Percentiles rank a stretch among this genome's conserved stretches.
phyloP scores from a whole-genome alignment of 2,329 filamentous ascomycete species.

The Aspergillus sclerotialis region DNA sequence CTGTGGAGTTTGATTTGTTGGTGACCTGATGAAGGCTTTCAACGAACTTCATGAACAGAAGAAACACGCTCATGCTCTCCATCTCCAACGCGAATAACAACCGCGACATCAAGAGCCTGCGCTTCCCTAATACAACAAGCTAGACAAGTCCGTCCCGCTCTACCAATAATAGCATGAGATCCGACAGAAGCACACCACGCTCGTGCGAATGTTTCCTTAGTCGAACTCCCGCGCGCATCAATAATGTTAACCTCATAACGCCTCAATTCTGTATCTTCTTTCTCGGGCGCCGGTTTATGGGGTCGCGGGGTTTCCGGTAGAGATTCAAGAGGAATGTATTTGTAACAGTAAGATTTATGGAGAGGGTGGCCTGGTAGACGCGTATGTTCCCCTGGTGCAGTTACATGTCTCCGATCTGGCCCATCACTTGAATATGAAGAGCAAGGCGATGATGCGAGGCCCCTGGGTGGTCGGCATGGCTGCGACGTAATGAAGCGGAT shows the following conservation, averaged over 20 bases:
- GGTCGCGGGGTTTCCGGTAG: slow-evolving; percentile 14
- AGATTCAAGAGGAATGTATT: slow-evolving; percentile 21
- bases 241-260: slow-evolving; percentile 24
- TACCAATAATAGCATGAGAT: slow-evolving; percentile 34
- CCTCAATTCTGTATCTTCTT: slow-evolving; percentile 2
- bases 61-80: slow-evolving; percentile 1
- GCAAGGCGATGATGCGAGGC: slow-evolving; percentile 15
- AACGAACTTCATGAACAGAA: no score
- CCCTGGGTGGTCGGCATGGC: slow-evolving; percentile 43
- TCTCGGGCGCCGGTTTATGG: slow-evolving; percentile 5
- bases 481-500: slow-evolving; percentile 50
- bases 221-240: slow-evolving; percentile 27
- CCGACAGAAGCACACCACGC: slow-evolving; percentile 40
- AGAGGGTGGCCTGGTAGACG: slow-evolving; percentile 34
- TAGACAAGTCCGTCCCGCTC: slow-evolving; percentile 31
- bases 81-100: slow-evolving; percentile 34
- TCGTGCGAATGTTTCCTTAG: slow-evolving; percentile 35
- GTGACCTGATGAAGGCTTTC: no score
- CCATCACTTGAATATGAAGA: neutral
- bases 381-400: slow-evolving; percentile 8
- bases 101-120: slow-evolving; percentile 29
- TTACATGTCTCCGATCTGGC: slow-evolving; percentile 1
- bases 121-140: slow-evolving; percentile 39
- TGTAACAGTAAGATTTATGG: slow-evolving; percentile 28
- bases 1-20: no score